These are phyloP conservation scores for Trichosporon ovoides DNA, from an alignment of 1,284 basidiomycete genomes.

Conservation along the genomic window DNA sequence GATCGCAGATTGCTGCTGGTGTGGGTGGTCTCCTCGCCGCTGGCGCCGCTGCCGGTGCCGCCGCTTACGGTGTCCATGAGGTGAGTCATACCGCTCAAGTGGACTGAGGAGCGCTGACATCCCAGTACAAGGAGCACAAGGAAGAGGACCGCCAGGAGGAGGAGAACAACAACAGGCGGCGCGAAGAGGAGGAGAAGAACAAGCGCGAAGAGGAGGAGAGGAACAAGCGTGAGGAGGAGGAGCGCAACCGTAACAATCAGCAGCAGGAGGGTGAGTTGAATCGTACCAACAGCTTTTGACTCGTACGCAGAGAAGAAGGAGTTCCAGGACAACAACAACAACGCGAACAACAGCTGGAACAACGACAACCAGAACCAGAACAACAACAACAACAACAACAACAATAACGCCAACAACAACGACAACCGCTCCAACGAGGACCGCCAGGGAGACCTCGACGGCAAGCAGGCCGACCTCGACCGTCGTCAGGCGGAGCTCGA, in stretches of 20 bases:
- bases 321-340: not conserved
- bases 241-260: slow-evolving; percentile 1
- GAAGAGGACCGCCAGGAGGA: slow-evolving; percentile 4
- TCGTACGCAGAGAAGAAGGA: slow-evolving; percentile 1
- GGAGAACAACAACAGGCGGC: not conserved
- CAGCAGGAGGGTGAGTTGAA: not conserved
- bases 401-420: not conserved
- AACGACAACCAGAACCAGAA: not conserved
- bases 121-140: slow-evolving; percentile 4
- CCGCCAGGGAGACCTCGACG: not conserved
- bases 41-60: not conserved
- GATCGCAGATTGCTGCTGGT: not conserved
- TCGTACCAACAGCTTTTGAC: not conserved
- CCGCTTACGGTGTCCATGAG: slow-evolving; percentile 1
- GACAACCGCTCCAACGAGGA: slow-evolving; percentile 4
- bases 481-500: slow-evolving; percentile 2
- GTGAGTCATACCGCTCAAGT: not conserved
- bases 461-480: slow-evolving; percentile 1
- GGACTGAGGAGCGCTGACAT: not conserved
- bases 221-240: not conserved
- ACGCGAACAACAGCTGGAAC: not conserved
- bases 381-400: slow-evolving; percentile 1
- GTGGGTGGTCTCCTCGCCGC: not conserved
- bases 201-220: not conserved
- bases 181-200: slow-evolving; percentile 1